phyloP scores from a whole-genome alignment of 179 eudicot species.

The Beta corolliflora region DNA sequence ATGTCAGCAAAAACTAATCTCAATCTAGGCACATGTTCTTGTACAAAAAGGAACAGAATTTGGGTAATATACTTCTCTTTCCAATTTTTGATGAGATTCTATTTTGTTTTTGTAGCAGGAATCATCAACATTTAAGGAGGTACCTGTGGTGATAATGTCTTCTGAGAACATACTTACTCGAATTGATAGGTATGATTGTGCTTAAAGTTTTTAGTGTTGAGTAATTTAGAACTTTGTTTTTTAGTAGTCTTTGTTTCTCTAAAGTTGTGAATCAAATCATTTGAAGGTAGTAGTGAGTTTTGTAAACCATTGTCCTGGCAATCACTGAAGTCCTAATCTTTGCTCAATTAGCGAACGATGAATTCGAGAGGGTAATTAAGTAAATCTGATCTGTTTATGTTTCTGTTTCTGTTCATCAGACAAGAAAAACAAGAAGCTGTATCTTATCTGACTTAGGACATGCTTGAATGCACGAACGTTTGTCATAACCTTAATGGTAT shows the following conservation, averaged over 20 bases:
- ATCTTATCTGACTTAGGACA: constrained; percentile 22
- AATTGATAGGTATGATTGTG: constrained; percentile 39
- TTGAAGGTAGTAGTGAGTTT: not conserved
- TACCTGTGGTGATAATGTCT: constrained; percentile 53
- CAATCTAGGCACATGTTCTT: not conserved
- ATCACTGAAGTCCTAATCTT: no score
- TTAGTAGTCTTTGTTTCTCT: not conserved
- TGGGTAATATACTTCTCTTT: not conserved
- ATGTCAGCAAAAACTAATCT: not conserved
- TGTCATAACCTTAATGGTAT: constrained; percentile 1
- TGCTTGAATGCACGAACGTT: constrained; percentile 15
- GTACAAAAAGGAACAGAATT: not conserved
- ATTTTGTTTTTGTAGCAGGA: constrained; percentile 35
- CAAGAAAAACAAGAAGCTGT: not conserved
- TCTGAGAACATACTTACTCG: constrained; percentile 50
- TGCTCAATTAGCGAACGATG: not conserved
- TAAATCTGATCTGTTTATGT: constrained; percentile 7
- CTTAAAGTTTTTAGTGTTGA: not conserved
- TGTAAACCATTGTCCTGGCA: not conserved
- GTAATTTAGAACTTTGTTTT: not conserved
- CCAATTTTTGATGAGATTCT: constrained; percentile 12
- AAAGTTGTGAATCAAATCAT: not conserved
- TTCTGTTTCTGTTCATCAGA: constrained; percentile 27
- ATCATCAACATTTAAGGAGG: constrained; percentile 40
- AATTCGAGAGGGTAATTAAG: not conserved